Conservation (phyloP, 768 basidiomycete species). For the Mycena sanguinolenta region DNA sequence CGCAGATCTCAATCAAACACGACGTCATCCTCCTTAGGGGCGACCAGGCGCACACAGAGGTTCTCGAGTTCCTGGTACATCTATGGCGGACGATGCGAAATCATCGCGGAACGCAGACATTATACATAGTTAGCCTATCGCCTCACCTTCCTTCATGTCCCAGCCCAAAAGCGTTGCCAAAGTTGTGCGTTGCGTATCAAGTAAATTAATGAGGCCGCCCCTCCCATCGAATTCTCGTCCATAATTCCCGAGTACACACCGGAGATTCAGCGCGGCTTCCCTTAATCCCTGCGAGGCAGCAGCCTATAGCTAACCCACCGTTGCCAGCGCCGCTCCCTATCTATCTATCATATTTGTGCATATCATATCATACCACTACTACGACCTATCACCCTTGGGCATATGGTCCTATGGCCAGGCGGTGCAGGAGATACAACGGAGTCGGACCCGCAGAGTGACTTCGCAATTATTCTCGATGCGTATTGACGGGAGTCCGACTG, state of each 20-base stretch:
- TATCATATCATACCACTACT: background rate
- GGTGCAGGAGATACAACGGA: conserved; percentile 22
- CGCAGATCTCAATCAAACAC: background rate
- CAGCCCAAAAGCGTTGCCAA: no score
- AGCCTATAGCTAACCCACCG: background rate
- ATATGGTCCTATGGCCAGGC: background rate
- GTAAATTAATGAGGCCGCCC: background rate
- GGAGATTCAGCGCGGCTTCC: conserved; percentile 12
- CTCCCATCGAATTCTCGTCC: background rate
- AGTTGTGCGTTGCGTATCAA: no score
- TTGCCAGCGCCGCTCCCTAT: no score
- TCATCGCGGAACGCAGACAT: conserved; percentile 4
- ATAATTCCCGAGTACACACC: conserved; percentile 18
- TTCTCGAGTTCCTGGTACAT: background rate
- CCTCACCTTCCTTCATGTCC: background rate
- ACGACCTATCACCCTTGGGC: background rate
- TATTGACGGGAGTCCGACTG: no score
- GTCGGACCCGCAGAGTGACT: no score
- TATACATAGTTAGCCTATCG: background rate
- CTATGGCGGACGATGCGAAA: background rate
- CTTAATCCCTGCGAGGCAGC: background rate
- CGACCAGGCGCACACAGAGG: background rate
- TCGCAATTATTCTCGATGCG: no score
- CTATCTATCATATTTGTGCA: background rate
- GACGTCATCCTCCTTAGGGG: background rate